phyloP scores from a whole-genome alignment of 1,284 basidiomycete genomes.

The Lentinus polychrous region DNA sequence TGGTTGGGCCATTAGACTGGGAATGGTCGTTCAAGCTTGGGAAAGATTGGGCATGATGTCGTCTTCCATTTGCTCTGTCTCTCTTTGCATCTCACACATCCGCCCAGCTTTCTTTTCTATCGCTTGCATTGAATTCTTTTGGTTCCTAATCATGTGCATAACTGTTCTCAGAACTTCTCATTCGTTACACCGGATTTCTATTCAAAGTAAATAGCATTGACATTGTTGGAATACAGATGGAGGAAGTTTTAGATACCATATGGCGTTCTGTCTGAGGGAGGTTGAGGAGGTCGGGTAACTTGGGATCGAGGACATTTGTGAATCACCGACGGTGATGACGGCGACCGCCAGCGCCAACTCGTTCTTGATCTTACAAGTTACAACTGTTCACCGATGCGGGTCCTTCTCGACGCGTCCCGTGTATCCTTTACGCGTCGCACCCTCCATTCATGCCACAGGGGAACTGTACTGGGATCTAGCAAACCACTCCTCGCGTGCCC shows the following conservation, averaged over 20 bases:
- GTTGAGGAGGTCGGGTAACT: no score
- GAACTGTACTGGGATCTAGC: no score
- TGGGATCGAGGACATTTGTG: no score
- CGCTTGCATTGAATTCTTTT: neutral
- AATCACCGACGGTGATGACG: no score
- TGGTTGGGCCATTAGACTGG: slow-evolving; percentile 50
- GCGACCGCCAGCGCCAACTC: no score
- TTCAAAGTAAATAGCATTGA: slow-evolving; percentile 1
- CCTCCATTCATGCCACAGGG: no score
- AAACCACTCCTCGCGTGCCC: no score
- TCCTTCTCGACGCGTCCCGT: neutral
- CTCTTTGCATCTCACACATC: neutral
- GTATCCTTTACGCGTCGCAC: neutral
- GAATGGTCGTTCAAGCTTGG: slow-evolving; percentile 77
- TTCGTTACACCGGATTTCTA: neutral
- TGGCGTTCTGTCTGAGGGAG: no score
- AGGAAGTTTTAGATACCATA: neutral
- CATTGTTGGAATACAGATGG: neutral
- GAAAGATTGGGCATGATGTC: slow-evolving; percentile 58
- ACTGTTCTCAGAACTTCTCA: neutral
- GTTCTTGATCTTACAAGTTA: no score
- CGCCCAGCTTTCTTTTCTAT: neutral
- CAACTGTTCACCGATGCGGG: neutral
- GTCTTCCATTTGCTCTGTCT: slow-evolving; percentile 2
- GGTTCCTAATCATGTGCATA: neutral